These are phyloP conservation scores for Gracilariopsis chorda DNA, from an alignment of 23 red algal species.

Conservation along the genomic window DNA sequence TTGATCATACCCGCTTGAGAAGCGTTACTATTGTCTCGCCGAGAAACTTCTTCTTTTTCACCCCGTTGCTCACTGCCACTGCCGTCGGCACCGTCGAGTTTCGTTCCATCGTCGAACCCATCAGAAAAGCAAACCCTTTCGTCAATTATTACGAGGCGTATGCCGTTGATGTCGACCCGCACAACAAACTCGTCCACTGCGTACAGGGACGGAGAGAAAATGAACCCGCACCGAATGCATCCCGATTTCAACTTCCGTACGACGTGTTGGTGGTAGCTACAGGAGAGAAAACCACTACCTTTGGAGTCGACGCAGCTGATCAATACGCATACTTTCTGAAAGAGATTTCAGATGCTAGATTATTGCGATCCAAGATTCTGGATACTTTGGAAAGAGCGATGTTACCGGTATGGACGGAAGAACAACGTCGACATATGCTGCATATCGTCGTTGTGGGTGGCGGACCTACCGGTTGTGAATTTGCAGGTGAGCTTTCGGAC, in stretches of 20 bases:
- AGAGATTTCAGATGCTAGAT: conserved; percentile 81
- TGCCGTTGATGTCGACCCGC: conserved; percentile 27
- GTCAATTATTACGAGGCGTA: conserved; percentile 85
- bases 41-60: conserved; percentile 95
- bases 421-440: conserved; percentile 67
- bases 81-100: conserved; percentile 93
- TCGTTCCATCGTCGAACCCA: conserved; percentile 84
- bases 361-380: conserved; percentile 72
- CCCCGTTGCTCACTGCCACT: conserved; percentile 78
- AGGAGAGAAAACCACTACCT: conserved; percentile 83
- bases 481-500: conserved; percentile 93
- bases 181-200: conserved; percentile 32
- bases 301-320: conserved; percentile 77
- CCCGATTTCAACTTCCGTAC: conserved; percentile 76
- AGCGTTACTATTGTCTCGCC: conserved; percentile 87
- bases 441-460: conserved; percentile 89
- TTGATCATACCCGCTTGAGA: conserved; percentile 51
- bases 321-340: conserved; percentile 93
- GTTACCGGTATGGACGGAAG: conserved; percentile 71
- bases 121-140: conserved; percentile 77
- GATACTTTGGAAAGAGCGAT: conserved; percentile 78
- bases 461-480: conserved; percentile 87
- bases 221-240: not conserved
- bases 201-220: not conserved
- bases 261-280: conserved; percentile 77